Evolutionary conservation across 1,284 basidiomycete genomes (phyloP).

Genomic region (Malassezia slooffiae): DNA sequence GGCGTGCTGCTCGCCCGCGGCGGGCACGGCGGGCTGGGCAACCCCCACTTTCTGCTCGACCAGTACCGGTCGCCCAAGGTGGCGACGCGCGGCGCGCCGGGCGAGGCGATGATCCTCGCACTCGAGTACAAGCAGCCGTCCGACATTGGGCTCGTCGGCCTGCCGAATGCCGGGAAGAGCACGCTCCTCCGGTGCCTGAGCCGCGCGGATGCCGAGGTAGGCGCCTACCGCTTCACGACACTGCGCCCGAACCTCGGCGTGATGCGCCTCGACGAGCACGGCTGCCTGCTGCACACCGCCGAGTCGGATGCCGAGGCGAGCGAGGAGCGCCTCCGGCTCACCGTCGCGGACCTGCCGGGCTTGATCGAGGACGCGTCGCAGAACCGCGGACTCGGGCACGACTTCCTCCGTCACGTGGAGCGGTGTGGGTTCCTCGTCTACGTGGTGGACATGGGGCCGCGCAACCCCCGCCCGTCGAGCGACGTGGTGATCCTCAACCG

Average conservation of each 20-base stretch:
- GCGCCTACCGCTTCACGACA: slow-evolving; percentile 85
- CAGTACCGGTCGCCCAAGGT: slow-evolving; percentile 47
- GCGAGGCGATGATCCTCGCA: slow-evolving; percentile 68
- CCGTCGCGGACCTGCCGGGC: slow-evolving; percentile 94
- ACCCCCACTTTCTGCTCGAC: slow-evolving; percentile 67
- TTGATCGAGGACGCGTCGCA: slow-evolving; percentile 72
- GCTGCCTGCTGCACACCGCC: slow-evolving; percentile 7
- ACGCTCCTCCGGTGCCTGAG: slow-evolving; percentile 83
- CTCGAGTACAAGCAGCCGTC: slow-evolving; percentile 91
- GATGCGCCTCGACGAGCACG: slow-evolving; percentile 65
- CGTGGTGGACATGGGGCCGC: slow-evolving; percentile 71
- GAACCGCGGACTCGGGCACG: slow-evolving; percentile 84
- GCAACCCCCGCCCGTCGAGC: slow-evolving; percentile 51
- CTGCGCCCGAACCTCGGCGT: slow-evolving; percentile 91
- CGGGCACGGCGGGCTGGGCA: slow-evolving; percentile 75
- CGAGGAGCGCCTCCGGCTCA: slow-evolving; percentile 60
- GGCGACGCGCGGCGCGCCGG: slow-evolving; percentile 57
- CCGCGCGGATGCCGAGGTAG: slow-evolving; percentile 70
- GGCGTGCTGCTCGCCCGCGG: slow-evolving; percentile 52
- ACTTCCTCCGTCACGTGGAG: slow-evolving; percentile 85
- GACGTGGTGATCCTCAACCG: slow-evolving; percentile 62
- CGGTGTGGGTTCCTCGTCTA: slow-evolving; percentile 79
- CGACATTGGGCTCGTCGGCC: slow-evolving; percentile 86
- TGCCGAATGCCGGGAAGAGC: slow-evolving; percentile 72
- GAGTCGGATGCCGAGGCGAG: slow-evolving; percentile 24